A percentile compares a stretch with the other conserved stretches of the same genome.
Conservation (phyloP, 2,329 filamentous ascomycete species). For the Monilinia polystroma region DNA sequence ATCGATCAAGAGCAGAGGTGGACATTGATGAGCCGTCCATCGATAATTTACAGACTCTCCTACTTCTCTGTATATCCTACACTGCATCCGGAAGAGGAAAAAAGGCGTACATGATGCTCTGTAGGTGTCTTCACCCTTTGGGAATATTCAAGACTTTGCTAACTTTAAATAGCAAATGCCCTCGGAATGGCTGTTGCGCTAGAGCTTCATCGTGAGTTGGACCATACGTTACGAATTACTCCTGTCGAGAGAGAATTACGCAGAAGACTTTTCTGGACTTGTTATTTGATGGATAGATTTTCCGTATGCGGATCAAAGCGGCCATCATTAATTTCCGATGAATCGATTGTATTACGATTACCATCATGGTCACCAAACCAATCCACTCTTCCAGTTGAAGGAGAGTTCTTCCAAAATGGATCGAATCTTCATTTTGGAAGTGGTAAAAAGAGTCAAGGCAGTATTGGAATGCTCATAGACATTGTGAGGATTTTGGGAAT, state of each 20-base stretch:
- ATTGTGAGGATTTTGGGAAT: slow-evolving; percentile 79
- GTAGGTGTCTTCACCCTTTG: slow-evolving; percentile 48
- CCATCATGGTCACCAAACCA: slow-evolving; percentile 70
- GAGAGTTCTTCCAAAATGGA: slow-evolving; percentile 76
- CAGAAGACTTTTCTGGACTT: slow-evolving; percentile 83
- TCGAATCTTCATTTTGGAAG: slow-evolving; percentile 70
- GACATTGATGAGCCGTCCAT: slow-evolving; percentile 80
- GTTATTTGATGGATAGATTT: slow-evolving; percentile 84
- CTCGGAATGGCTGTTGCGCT: slow-evolving; percentile 82
- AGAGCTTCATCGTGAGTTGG: slow-evolving; percentile 75
- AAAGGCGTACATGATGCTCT: slow-evolving; percentile 82
- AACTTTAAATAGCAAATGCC: slow-evolving; percentile 59
- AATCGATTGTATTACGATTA: slow-evolving; percentile 70
- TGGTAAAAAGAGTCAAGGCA: slow-evolving; percentile 70
- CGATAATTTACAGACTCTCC: slow-evolving; percentile 71
- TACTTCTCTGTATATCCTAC: slow-evolving; percentile 73
- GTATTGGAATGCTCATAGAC: slow-evolving; percentile 78
- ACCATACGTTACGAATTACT: slow-evolving; percentile 59
- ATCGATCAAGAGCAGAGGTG: slow-evolving; percentile 66
- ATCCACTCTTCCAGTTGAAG: slow-evolving; percentile 63
- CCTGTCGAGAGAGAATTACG: slow-evolving; percentile 72
- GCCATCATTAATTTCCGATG: slow-evolving; percentile 76
- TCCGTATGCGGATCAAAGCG: slow-evolving; percentile 77
- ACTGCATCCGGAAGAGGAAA: slow-evolving; percentile 77
- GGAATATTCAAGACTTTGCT: slow-evolving; percentile 35